Percentiles rank a stretch among this genome's conserved stretches.
Conservation (phyloP, 139 green algal species). For the Picochlorum sp. region DNA sequence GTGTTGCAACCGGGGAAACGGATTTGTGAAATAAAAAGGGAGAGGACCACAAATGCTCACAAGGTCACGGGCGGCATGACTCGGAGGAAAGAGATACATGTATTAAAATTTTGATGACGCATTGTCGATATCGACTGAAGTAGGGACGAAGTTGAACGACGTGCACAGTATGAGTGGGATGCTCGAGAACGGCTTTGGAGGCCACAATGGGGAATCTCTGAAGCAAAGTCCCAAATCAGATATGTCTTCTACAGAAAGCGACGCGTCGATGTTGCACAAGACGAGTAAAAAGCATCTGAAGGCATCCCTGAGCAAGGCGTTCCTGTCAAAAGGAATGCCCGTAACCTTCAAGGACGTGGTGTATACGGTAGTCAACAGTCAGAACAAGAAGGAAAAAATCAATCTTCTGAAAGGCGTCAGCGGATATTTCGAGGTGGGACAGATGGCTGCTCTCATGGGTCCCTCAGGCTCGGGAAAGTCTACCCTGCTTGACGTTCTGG, state of each 20-base stretch:
- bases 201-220: too few species aligned
- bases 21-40: too few species aligned
- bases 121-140: too few species aligned
- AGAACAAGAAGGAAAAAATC: slow-evolving; percentile 20
- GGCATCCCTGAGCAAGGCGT: slow-evolving; percentile 5
- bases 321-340: slow-evolving; percentile 10
- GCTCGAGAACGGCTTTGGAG: too few species aligned
- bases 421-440: slow-evolving; percentile 14
- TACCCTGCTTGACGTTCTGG: slow-evolving; percentile 56
- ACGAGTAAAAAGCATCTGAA: not conserved
- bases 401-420: slow-evolving; percentile 21
- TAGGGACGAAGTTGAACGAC: too few species aligned
- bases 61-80: too few species aligned
- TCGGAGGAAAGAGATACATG: too few species aligned
- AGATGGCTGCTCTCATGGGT: slow-evolving; percentile 56
- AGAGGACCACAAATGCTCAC: too few species aligned
- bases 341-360: slow-evolving; percentile 15
- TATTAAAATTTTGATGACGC: too few species aligned
- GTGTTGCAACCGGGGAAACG: too few species aligned
- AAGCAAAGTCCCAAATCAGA: not conserved
- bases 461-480: slow-evolving; percentile 64
- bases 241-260: not conserved
- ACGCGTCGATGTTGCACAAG: not conserved
- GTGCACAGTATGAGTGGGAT: too few species aligned
- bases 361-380: slow-evolving; percentile 24